These are phyloP conservation scores for Argentina anserina DNA, from an alignment of 306 rosid genomes.

Conservation along the genomic window DNA sequence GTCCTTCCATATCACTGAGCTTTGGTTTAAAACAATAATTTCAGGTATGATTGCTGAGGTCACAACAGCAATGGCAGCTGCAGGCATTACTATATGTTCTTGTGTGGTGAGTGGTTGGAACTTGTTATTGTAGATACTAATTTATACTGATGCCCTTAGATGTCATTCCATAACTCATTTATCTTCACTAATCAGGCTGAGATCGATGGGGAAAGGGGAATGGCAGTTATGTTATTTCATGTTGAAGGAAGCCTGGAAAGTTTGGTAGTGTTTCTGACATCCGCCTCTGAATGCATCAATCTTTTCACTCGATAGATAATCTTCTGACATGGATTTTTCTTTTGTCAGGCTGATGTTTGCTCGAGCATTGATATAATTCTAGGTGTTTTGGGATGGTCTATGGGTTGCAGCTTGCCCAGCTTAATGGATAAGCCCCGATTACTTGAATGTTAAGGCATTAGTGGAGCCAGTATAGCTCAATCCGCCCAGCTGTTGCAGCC, in stretches of 20 bases:
- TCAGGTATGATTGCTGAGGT: constrained; percentile 97
- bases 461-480: constrained; percentile 11
- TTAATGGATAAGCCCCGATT: constrained; percentile 42
- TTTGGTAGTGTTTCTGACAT: constrained; percentile 53
- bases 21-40: constrained; percentile 22
- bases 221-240: constrained; percentile 87
- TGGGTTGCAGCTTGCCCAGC: constrained; percentile 95
- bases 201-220: constrained; percentile 90
- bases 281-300: constrained; percentile 5
- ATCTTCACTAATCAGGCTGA: constrained; percentile 75
- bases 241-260: constrained; percentile 68
- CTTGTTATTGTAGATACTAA: constrained; percentile 16
- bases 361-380: constrained; percentile 57
- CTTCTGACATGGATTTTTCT: constrained; percentile 22
- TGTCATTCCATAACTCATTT: constrained; percentile 18
- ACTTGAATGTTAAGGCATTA: constrained; percentile 51
- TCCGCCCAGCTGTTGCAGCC: constrained; percentile 31
- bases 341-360: constrained; percentile 63
- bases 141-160: constrained; percentile 14
- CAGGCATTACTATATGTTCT: constrained; percentile 77
- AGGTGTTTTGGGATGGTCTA: constrained; percentile 95
- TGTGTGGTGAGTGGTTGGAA: constrained; percentile 82
- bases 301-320: constrained; percentile 1
- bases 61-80: constrained; percentile 72
- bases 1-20: not conserved